A percentile compares a stretch with the other conserved stretches of the same genome.
Conservation (phyloP, 2,329 filamentous ascomycete genomes). For the Arthrobotrys megalospora region DNA sequence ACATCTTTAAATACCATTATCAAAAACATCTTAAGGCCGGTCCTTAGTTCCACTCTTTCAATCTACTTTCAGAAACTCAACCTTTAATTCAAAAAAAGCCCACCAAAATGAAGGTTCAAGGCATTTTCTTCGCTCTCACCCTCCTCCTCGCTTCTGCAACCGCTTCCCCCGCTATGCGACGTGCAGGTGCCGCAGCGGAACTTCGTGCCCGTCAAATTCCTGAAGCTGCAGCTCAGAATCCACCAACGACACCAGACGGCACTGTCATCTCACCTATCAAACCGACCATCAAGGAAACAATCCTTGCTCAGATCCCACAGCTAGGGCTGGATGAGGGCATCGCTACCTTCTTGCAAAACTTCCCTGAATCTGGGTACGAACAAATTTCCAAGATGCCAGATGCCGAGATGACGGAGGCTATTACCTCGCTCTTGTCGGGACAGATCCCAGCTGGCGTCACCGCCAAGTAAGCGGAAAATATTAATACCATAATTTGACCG, state of each 20-base stretch:
- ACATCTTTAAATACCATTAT: no score
- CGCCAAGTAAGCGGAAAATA: background rate
- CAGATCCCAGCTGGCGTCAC: slow-evolving; percentile 20
- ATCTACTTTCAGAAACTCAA: background rate
- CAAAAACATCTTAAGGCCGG: slow-evolving; percentile 1
- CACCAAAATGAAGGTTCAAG: slow-evolving; percentile 7
- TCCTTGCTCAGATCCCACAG: slow-evolving; percentile 3
- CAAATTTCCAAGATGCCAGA: slow-evolving; percentile 12
- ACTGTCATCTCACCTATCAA: slow-evolving; percentile 2
- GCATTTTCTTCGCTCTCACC: slow-evolving; percentile 15
- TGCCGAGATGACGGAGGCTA: slow-evolving; percentile 2
- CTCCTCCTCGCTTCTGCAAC: slow-evolving; percentile 9
- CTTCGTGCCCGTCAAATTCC: slow-evolving; percentile 6
- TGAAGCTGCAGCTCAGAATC: background rate
- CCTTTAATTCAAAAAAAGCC: background rate
- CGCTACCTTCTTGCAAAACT: slow-evolving; percentile 1
- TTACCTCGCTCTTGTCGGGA: slow-evolving; percentile 12
- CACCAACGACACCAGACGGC: background rate
- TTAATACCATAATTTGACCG: background rate
- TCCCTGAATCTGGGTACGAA: slow-evolving; percentile 8
- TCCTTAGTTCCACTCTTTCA: background rate
- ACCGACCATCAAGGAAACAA: slow-evolving; percentile 19
- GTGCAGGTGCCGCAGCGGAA: background rate
- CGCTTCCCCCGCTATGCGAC: slow-evolving; percentile 7
- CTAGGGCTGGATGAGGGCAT: background rate